Evolutionary conservation across 2,329 filamentous ascomycete species (phyloP), one percentile per base, ranked within the genome.

Genomic region (Fonsecaea nubica): DNA sequence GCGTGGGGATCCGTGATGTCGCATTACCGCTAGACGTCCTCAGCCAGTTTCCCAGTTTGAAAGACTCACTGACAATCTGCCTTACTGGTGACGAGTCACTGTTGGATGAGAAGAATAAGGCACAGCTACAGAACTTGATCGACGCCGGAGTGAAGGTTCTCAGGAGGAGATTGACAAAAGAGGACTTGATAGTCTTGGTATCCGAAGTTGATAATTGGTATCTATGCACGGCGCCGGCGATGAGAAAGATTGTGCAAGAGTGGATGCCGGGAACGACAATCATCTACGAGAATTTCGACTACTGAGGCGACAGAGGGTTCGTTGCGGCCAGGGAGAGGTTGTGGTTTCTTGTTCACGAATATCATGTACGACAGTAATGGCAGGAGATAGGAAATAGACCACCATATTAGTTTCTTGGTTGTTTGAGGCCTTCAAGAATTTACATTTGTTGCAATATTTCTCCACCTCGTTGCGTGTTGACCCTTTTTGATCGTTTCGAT

Each of bases 21-120:
- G 81, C 81, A 0, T 76, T 95, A 0, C 89, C 88, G 0, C 72
- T 81, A 1, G 87, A 92, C 69, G 81, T 83, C 0, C 82, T 95
- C 48, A 74, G 79, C 30, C 78, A 76, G 38, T 82, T 86, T 65
- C 80, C 81, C 0, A 81, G 80, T 0, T 77, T 95, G 10, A 85
- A 81, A 0, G 64, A 65, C 0, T 80, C 80, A 15, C 85, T 89
- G 32, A 83, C 71, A 13, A 70, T 95, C 0, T 95, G 91, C 71
- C 77, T 94, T 5, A 93, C 91, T 0, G 83, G 86, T 0, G 64
- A 63, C 7, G 65, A 68, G 32, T 62, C 33, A 58, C 62, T 55
- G 2, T 62, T 73, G 0, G 68, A 70, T 7, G 66, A 72, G 6
- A 74, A 80, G 54, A 75, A 74, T 15, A 78, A 77, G 12, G 36